Conservation (phyloP, 2,329 filamentous ascomycete species). For the Talaromyces sp. region DNA sequence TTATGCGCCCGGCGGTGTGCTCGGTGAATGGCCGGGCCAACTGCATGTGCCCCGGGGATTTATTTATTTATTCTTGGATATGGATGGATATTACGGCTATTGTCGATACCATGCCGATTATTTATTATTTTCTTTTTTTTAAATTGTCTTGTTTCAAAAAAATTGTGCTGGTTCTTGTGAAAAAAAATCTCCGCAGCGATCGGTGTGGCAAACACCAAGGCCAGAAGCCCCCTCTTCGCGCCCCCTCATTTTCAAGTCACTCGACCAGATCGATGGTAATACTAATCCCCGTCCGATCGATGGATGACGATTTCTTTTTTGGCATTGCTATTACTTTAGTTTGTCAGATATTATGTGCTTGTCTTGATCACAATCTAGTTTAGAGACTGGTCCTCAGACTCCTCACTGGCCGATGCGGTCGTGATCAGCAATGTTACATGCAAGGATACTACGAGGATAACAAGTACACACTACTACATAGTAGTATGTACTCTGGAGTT, state of each 20-base stretch:
- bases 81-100: background rate
- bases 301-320: background rate
- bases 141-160: background rate
- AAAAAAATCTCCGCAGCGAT: background rate
- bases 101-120: background rate
- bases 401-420: background rate
- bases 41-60: background rate
- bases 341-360: background rate
- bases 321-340: background rate
- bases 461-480: background rate
- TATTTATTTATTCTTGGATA: background rate
- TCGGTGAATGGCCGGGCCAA: background rate
- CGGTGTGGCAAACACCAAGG: background rate
- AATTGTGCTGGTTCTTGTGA: background rate
- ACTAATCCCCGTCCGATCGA: too few species aligned
- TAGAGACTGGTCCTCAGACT: too few species aligned
- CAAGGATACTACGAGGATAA: background rate
- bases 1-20: too few species aligned
- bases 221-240: background rate
- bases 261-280: background rate
- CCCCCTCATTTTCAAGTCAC: background rate
- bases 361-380: background rate
- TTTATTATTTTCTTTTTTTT: background rate
- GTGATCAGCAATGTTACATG: background rate
- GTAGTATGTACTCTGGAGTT: too few species aligned